These are phyloP conservation scores for Neurospora discreta DNA, from an alignment of 495 filamentous ascomycete species.

Conservation along the genomic window DNA sequence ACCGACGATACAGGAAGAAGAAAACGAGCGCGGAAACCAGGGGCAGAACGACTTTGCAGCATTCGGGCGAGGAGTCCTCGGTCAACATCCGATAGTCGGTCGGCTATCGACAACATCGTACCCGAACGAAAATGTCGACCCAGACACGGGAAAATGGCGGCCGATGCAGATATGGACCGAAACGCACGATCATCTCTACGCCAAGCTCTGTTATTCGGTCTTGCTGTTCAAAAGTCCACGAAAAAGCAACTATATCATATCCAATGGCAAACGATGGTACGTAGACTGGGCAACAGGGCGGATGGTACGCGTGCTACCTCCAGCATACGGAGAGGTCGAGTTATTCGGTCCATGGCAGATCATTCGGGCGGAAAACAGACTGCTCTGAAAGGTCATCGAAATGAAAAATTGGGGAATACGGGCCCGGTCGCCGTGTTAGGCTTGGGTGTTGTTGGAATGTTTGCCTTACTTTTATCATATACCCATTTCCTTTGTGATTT, in stretches of 20 bases:
- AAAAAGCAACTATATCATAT: slow-evolving; percentile 35
- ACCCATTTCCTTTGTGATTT: not conserved
- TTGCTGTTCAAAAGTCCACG: slow-evolving; percentile 33
- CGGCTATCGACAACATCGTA: slow-evolving; percentile 22
- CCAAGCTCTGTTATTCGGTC: slow-evolving; percentile 41
- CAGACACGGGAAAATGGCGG: slow-evolving; percentile 37
- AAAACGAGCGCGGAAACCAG: slow-evolving; percentile 3
- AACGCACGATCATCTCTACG: slow-evolving; percentile 42
- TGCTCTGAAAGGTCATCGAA: slow-evolving; percentile 6
- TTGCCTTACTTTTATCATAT: not conserved
- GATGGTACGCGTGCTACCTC: slow-evolving; percentile 30
- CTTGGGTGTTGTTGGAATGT: not conserved
- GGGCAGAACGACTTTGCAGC: slow-evolving; percentile 1
- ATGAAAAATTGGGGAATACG: not conserved
- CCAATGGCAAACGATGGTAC: slow-evolving; percentile 34
- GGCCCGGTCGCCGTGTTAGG: not conserved
- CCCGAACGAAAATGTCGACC: slow-evolving; percentile 24
- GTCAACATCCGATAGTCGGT: slow-evolving; percentile 17
- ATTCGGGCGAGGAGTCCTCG: not conserved
- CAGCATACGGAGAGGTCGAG: slow-evolving; percentile 28
- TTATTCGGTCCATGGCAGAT: slow-evolving; percentile 26
- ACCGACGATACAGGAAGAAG: slow-evolving; percentile 4
- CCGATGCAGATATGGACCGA: slow-evolving; percentile 34
- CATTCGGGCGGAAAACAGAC: slow-evolving; percentile 23
- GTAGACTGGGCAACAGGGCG: slow-evolving; percentile 37